Evolutionary conservation across 495 filamentous ascomycete species (phyloP), one percentile per base, ranked within the genome.

Genomic region (Xylaria cubensis): DNA sequence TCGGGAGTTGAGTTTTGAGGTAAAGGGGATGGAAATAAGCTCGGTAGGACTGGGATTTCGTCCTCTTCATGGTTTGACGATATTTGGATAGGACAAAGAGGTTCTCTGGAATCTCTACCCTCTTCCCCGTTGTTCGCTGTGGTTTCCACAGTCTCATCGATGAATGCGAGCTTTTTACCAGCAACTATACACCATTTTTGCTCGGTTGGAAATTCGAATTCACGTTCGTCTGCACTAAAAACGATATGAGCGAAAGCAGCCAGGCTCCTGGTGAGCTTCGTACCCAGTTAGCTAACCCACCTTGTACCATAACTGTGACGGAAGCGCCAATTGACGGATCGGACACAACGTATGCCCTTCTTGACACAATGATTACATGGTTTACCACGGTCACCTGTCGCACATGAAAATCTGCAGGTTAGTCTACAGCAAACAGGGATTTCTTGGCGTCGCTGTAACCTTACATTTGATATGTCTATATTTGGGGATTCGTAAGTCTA

Each of bases 111-210:
- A 29, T 9, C 42, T 29, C 39, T 42, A 21, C 42, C 21, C n/a
- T 42, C 42, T n/a, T 48, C 42, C 5, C 19, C 42, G 17, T 42
- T 4, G n/a, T 64, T 64, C 41, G 61, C 61, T 41, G 61, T 24
- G 9, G 42, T 48, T 42, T 41, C 61, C 8, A 64, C 15, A 42
- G 61, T 42, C 42, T 64, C 61, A 32, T 64, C 61, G 61, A 64
- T 64, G 42, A 64, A 64, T 29, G 36, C 36, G 36, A 64, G 36
- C 32, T 6, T 64, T 48, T 64, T 64, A 2, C n/a, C 29, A 26
- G 32, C 36, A 4, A 42, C 10, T 48, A 21, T 42, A 48, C 61
- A 64, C 61, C 61, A 64, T 39, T 42, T 64, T 42, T 42, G 36
- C 4, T 41, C 9, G 4, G 26, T 32, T 56, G 24, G 53, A 17